A percentile compares a stretch with the other conserved stretches of the same genome.
Evolutionary conservation across 257 asterid genomes (phyloP).

Genomic region (Nicotiana sylvestris): DNA sequence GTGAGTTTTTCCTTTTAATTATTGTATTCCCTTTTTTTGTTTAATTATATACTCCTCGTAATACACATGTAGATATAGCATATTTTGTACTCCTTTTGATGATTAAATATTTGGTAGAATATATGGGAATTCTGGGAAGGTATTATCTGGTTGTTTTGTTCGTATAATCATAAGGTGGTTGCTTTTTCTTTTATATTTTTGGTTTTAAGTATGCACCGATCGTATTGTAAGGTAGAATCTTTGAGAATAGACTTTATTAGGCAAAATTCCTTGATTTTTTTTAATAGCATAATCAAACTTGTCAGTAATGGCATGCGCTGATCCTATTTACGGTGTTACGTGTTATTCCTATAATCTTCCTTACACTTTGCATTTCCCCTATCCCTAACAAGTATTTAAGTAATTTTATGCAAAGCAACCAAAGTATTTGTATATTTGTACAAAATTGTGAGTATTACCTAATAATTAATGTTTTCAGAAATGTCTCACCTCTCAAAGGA

Average conservation of each 20-base stretch:
- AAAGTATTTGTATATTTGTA: neutral
- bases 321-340: neutral
- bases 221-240: neutral
- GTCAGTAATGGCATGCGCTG: neutral
- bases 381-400: neutral
- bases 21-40: neutral
- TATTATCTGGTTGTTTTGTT: neutral
- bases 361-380: neutral
- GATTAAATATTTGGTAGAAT: conserved; percentile 7
- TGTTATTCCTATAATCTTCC: neutral
- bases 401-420: neutral
- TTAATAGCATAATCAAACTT: neutral
- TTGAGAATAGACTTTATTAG: neutral
- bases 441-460: neutral
- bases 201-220: neutral
- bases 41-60: conserved; percentile 2
- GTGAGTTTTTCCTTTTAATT: neutral
- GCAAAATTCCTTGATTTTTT: neutral
- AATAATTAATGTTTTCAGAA: neutral
- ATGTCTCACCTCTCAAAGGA: neutral
- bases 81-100: neutral
- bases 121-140: neutral
- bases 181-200: neutral
- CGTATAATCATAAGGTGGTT: neutral
- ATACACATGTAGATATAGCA: conserved; percentile 12